phyloP scores from a whole-genome alignment of 2,329 filamentous ascomycete genomes.

The Sporothrix brunneoviolacea region DNA sequence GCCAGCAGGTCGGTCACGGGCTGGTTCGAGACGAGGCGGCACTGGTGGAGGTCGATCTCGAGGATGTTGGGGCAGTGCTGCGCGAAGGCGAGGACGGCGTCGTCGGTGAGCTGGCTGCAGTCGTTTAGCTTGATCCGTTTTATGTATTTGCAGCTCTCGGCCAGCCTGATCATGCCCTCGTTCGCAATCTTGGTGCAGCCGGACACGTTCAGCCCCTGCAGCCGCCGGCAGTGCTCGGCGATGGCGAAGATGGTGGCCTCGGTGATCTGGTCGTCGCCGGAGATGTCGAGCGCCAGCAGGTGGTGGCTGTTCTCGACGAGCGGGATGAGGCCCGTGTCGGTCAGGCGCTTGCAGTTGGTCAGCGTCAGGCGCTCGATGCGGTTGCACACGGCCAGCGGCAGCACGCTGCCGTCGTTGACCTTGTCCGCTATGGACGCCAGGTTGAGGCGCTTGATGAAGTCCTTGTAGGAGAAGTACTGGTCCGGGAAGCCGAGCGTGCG shows the following conservation, averaged over 20 bases:
- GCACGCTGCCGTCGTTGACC: conserved; percentile 83
- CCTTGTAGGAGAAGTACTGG: conserved; percentile 83
- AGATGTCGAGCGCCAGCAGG: conserved; percentile 85
- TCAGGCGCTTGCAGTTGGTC: conserved; percentile 80
- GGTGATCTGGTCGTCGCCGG: conserved; percentile 75
- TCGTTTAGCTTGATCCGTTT: conserved; percentile 96
- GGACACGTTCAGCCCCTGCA: conserved; percentile 92
- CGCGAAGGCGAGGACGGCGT: conserved; percentile 77
- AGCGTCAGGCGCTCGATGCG: conserved; percentile 87
- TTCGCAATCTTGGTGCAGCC: conserved; percentile 79
- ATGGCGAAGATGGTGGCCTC: conserved; percentile 72
- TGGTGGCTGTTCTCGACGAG: conserved; percentile 74
- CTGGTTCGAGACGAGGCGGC: conserved; percentile 70
- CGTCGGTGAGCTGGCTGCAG: conserved; percentile 76
- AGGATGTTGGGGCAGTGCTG: conserved; percentile 85
- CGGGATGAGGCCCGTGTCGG: conserved; percentile 73
- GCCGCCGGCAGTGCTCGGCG: conserved; percentile 70
- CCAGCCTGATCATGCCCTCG: conserved; percentile 73
- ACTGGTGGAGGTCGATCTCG: conserved; percentile 91
- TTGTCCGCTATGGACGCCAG: conserved; percentile 67
- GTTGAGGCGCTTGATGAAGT: conserved; percentile 88
- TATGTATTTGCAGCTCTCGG: conserved; percentile 74
- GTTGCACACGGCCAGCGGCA: conserved; percentile 76
- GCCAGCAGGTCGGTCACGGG: conserved; percentile 76
- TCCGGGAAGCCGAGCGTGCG: conserved; percentile 62